Evolutionary conservation across 225 moss, liverwort and hornwort genomes (phyloP).

Genomic region (Polytrichum formosum): DNA sequence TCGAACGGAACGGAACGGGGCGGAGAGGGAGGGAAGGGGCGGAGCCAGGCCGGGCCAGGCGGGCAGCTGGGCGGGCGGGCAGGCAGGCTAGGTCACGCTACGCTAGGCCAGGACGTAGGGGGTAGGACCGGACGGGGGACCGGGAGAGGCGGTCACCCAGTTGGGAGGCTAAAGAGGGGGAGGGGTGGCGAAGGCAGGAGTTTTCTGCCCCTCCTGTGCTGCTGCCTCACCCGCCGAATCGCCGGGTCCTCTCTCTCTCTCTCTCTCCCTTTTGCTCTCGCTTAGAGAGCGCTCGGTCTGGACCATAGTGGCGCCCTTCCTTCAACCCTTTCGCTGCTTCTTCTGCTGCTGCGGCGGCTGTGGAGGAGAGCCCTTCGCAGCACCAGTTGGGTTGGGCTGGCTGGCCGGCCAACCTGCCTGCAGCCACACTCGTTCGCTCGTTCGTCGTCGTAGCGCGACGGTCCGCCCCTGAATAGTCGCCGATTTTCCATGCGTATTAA

Average conservation of each 20-base stretch:
- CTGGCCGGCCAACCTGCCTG: too few relatives aligned
- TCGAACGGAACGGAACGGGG: too few relatives aligned
- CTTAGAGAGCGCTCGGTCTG: not conserved
- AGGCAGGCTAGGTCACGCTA: too few relatives aligned
- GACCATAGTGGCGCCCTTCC: not conserved
- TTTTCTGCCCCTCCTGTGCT: conserved; percentile 5
- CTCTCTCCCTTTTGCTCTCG: too few relatives aligned
- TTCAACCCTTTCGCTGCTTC: not conserved
- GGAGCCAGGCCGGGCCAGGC: not conserved
- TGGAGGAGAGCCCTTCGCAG: not conserved
- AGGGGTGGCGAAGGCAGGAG: not conserved
- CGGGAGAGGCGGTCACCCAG: not conserved
- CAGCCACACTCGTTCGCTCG: too few relatives aligned
- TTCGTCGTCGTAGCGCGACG: too few relatives aligned
- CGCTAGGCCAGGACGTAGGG: too few relatives aligned
- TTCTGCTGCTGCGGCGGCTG: not conserved
- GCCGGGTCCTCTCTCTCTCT: not conserved
- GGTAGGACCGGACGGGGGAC: not conserved
- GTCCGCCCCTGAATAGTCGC: too few relatives aligned
- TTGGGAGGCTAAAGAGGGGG: conserved; percentile 4
- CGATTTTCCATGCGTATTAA: too few relatives aligned
- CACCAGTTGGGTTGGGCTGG: not conserved
- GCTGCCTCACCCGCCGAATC: not conserved
- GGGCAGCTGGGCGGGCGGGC: too few relatives aligned
- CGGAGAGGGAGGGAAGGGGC: too few relatives aligned